Conservation (phyloP, 2,329 filamentous ascomycete genomes). For the Chaetomium strumarium region DNA sequence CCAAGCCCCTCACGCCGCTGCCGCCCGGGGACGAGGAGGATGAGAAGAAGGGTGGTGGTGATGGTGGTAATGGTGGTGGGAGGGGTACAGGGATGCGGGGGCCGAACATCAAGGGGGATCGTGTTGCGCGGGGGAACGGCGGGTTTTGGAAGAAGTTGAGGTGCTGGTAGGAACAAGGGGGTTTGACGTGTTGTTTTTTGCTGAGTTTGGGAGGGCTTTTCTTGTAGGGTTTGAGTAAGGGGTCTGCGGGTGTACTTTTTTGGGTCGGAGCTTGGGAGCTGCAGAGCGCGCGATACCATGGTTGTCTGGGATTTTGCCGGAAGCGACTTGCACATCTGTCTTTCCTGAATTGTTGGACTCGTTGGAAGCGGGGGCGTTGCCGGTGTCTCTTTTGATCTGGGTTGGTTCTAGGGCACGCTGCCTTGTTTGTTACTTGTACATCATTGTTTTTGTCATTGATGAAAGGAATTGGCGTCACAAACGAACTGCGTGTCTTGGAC, state of each 20-base stretch:
- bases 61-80: constrained; percentile 22
- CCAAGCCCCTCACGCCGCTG: constrained; percentile 52
- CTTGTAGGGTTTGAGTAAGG: neutral
- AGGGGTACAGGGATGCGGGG: constrained; percentile 43
- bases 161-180: constrained; percentile 42
- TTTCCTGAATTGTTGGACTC: neutral
- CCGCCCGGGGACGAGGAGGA: constrained; percentile 30
- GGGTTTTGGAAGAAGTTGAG: constrained; percentile 52
- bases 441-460: neutral
- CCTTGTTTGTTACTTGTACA: neutral
- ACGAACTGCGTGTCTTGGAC: no score
- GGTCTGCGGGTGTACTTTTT: neutral
- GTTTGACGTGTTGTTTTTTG: neutral
- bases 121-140: constrained; percentile 36
- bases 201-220: neutral
- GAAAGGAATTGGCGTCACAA: no score
- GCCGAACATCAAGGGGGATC: constrained; percentile 38
- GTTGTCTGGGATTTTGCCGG: neutral
- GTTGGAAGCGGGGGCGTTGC: neutral
- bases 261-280: neutral
- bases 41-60: constrained; percentile 29
- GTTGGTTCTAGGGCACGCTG: no score
- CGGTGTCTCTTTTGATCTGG: neutral
- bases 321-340: neutral
- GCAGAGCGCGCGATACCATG: neutral